Base-by-base conservation (phyloP, 1,139 yeast species). In the Scheffersomyces insectosa region DNA sequence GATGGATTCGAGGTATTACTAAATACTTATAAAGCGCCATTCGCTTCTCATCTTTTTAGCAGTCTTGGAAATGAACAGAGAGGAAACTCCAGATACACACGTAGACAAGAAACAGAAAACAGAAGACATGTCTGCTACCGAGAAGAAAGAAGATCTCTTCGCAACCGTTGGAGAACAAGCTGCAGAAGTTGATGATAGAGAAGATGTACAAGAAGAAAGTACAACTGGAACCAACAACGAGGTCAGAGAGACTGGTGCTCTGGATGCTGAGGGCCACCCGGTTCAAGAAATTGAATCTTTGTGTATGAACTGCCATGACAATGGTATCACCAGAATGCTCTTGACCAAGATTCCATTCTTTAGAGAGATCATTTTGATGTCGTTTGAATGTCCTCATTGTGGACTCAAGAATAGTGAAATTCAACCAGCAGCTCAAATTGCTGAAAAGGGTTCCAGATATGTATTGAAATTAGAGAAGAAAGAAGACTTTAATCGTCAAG, bases 351-450 rank as follows among this genome's bases (percentile, higher is more conserved):
- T 95, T 55, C 99, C 99, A 10, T 90, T 74, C 58, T 95, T 95
- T 70, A 76, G 93, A 54, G 98, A 95, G 65, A 82, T 95, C 46
- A 88, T 95, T 45, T 66, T 95, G 49, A 93, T 93, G 96, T 91
- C 98, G 2, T 95, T 95, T 65, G 88, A 83, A 52, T 95, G 99
- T 68, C 93, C 95, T 34, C 97, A 91, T 65, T 95, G 99, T 72
- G 88, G 89, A 1, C 81, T 89, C 60, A 87, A 85, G 64, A 93
- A 90, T 72, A 81, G 90, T 39, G 99, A 95, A 67, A 81, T 95
- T 53, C 99, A 95, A 70, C 87, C 97, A 15, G 99, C 99, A 10
- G 85, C 95, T 6, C 80, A 79, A 47, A 85, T 88, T 45, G 95
- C 91, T 52, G 95, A 87, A 58, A 88, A 88, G 67, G 99, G 98